Base-by-base conservation (phyloP, 2,329 filamentous ascomycete genomes). In the Aspergillus puulaauensis region DNA sequence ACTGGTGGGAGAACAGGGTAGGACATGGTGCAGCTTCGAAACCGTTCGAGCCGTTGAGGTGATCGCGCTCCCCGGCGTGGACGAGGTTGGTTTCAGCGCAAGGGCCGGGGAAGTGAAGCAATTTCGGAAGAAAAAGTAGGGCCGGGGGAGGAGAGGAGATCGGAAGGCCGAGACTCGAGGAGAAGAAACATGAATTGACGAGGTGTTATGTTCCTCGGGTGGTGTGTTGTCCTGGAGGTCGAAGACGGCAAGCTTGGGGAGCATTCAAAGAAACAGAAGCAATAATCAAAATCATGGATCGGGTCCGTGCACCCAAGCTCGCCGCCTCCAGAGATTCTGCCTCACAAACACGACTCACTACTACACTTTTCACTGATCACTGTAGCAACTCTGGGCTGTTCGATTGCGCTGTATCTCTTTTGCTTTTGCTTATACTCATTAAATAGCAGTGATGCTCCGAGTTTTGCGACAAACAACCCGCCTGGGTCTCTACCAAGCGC, bases 11-110 rank as follows among this genome's bases (percentile, higher is more conserved):
- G 70, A 61, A 67, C 70, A 52, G 73, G 75, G 66, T 73, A 74
- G 68, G 75, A 76, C 77, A 79, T 79, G 64, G 59, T 73, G 66
- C 52, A 39, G 61, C 49, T 60, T 47, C 56, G 55, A 48, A 57
- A 58, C 56, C 53, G 58, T 51, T 33, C 35, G 52, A 56, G 50
- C 52, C 49, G 45, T 49, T 54, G 53, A 53, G 60, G 50, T 12
- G 39, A 59, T 66, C 55, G 64, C 63, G 62, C 64, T 66, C 65
- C 66, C 67, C 64, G 62, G 61, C 63, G 63, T 62, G 48, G 51
- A 60, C 51, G 50, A 59, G 54, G 56, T 46, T 59, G 49, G 56
- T 46, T n/a, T 57, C 60, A 59, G 61, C 62, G 66, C 61, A 59
- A 58, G 49, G 45, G 50, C 47, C 54, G 49, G 55, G 39, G 57